These are phyloP conservation scores for Pleurotus eryngii DNA, from an alignment of 768 basidiomycete species.

Conservation along the genomic window DNA sequence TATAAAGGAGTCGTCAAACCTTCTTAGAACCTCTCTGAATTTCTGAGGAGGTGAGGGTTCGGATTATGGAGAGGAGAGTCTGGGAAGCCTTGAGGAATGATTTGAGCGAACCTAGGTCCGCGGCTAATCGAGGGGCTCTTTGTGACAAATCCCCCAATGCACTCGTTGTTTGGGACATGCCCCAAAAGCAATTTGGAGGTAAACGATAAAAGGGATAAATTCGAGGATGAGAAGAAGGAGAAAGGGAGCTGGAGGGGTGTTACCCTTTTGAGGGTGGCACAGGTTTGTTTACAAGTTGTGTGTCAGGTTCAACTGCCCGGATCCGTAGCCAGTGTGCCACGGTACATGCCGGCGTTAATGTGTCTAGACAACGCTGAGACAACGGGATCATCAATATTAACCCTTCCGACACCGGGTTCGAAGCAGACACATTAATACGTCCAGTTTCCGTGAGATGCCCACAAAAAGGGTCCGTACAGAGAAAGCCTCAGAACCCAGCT, in stretches of 20 bases:
- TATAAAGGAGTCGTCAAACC: constrained; percentile 18
- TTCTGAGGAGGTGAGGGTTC: constrained; percentile 13
- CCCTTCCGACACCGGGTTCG: not conserved
- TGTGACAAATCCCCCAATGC: constrained; percentile 1
- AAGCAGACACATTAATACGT: not conserved
- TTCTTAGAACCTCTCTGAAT: constrained; percentile 30
- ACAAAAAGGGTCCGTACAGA: too few species aligned
- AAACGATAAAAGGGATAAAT: not conserved
- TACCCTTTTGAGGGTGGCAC: not conserved
- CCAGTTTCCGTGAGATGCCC: not conserved
- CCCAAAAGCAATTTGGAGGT: not conserved
- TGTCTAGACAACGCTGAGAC: constrained; percentile 2
- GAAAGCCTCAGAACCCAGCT: too few species aligned
- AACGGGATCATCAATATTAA: not conserved
- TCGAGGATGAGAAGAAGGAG: constrained; percentile 1
- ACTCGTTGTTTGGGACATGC: not conserved
- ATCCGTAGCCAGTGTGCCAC: constrained; percentile 4
- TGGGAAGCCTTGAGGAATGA: constrained; percentile 27
- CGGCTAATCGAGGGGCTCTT: constrained; percentile 16
- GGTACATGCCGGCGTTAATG: constrained; percentile 9
- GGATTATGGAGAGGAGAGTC: constrained; percentile 23
- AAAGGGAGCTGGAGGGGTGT: not conserved
- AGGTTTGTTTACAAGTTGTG: constrained; percentile 8
- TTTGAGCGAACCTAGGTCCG: constrained; percentile 24
- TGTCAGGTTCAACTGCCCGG: constrained; percentile 8